These are phyloP conservation scores for Magnolia sinica DNA, from an alignment of 164 flowering plant species.

Conservation along the genomic window DNA sequence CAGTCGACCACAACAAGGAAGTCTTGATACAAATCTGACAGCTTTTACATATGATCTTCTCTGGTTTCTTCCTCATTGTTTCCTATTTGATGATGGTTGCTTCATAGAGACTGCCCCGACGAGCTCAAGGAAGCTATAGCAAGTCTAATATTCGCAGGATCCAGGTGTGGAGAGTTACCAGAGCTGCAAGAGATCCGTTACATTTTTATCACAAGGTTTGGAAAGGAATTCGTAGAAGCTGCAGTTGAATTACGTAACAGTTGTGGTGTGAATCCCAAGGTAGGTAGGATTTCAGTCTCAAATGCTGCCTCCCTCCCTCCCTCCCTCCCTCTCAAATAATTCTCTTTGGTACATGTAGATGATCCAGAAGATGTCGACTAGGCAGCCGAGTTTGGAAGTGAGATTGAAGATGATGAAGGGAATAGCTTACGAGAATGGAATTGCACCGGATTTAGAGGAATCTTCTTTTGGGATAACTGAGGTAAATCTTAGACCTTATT, in stretches of 20 bases:
- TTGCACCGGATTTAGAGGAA: constrained; percentile 43
- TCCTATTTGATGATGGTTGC: not conserved
- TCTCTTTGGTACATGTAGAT: constrained; percentile 37
- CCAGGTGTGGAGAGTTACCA: constrained; percentile 87
- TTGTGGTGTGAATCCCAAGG: constrained; percentile 68
- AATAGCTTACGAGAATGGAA: constrained; percentile 61
- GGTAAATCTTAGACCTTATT: not conserved
- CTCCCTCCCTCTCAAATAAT: too few relatives aligned
- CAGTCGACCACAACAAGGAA: too few relatives aligned
- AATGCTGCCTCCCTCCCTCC: not conserved
- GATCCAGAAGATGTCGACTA: constrained; percentile 74
- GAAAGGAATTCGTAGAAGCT: constrained; percentile 67
- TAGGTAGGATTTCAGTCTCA: constrained; percentile 10
- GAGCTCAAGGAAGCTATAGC: constrained; percentile 73
- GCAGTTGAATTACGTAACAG: constrained; percentile 67
- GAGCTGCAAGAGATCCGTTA: constrained; percentile 75
- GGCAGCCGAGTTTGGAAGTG: constrained; percentile 54
- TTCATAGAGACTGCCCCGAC: constrained; percentile 64
- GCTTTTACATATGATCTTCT: not conserved
- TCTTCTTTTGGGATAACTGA: constrained; percentile 10
- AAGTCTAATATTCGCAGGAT: constrained; percentile 57
- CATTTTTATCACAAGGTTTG: constrained; percentile 49
- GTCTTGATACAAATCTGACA: not conserved
- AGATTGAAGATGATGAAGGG: constrained; percentile 59
- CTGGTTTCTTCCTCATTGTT: not conserved